Conservation (phyloP, 805 yeast species). For the Cephaloascus albidus region DNA sequence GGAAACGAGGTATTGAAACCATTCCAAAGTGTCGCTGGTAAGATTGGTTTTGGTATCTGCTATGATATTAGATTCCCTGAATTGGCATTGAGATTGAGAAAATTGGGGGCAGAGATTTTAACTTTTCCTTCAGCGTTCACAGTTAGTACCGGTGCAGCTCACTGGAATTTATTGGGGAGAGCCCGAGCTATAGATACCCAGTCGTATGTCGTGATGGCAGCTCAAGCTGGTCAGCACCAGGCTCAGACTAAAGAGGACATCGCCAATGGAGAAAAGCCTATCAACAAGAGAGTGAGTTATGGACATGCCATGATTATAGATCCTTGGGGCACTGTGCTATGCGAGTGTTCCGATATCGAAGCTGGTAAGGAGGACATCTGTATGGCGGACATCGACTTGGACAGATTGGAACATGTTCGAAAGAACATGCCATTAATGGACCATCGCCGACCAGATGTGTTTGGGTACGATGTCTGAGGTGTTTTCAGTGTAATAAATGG, state of each 20-base stretch:
- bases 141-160: conserved; percentile 82
- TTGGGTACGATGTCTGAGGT: conserved; percentile 30
- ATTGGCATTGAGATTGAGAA: conserved; percentile 52
- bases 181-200: conserved; percentile 89
- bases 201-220: conserved; percentile 80
- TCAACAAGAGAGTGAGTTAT: conserved; percentile 56
- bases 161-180: conserved; percentile 74
- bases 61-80: conserved; percentile 89
- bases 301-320: conserved; percentile 85
- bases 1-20: conserved; percentile 51
- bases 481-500: too few species aligned
- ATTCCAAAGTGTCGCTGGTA: conserved; percentile 49
- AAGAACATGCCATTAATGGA: conserved; percentile 67
- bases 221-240: conserved; percentile 75
- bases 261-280: conserved; percentile 11
- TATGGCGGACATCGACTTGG: conserved; percentile 59
- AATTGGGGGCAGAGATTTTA: conserved; percentile 65
- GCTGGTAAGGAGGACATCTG: conserved; percentile 29
- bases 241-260: conserved; percentile 29
- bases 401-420: conserved; percentile 40
- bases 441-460: conserved; percentile 61
- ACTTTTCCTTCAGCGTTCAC: conserved; percentile 93
- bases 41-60: conserved; percentile 68
- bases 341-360: conserved; percentile 39
- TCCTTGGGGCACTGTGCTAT: conserved; percentile 82